These are phyloP conservation scores for Lactifluus subvellereus DNA, from an alignment of 768 basidiomycete genomes.

Conservation along the genomic window DNA sequence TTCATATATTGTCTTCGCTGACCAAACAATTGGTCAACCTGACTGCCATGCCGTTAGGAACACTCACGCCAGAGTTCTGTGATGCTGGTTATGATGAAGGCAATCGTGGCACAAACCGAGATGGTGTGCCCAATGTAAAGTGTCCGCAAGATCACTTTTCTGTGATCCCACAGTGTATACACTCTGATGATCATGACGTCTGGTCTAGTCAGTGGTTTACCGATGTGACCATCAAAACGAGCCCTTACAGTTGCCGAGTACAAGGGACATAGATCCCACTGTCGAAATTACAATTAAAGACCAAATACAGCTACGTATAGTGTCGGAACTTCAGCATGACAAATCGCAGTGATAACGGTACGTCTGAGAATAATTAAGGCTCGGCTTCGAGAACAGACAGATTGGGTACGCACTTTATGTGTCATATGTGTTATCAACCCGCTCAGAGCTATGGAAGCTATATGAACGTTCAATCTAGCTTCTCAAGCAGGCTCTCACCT, in stretches of 20 bases:
- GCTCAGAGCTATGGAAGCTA: not conserved
- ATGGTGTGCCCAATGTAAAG: slow-evolving; percentile 4
- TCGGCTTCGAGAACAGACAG: not conserved
- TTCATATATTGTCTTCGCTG: slow-evolving; percentile 7
- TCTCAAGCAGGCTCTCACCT: slow-evolving; percentile 24
- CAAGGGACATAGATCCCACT: slow-evolving; percentile 30
- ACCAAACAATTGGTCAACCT: not conserved
- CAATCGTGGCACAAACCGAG: slow-evolving; percentile 12
- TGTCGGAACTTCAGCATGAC: not conserved
- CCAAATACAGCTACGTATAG: slow-evolving; percentile 4
- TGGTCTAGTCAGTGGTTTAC: slow-evolving; percentile 27
- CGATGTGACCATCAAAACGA: slow-evolving; percentile 19
- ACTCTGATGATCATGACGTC: slow-evolving; percentile 36
- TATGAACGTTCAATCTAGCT: not conserved
- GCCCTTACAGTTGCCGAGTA: slow-evolving; percentile 28
- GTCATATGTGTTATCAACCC: slow-evolving; percentile 2
- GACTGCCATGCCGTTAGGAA: not conserved
- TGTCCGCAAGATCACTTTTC: slow-evolving; percentile 23
- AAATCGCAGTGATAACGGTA: not conserved
- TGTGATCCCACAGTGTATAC: slow-evolving; percentile 35
- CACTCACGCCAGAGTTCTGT: slow-evolving; percentile 11
- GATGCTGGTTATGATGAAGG: slow-evolving; percentile 4
- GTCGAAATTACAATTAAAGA: slow-evolving; percentile 7
- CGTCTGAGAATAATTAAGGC: not conserved
- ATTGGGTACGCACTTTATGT: slow-evolving; percentile 1